Conservation (phyloP, 257 asterid genomes). For the Paraleonurus japonicus region DNA sequence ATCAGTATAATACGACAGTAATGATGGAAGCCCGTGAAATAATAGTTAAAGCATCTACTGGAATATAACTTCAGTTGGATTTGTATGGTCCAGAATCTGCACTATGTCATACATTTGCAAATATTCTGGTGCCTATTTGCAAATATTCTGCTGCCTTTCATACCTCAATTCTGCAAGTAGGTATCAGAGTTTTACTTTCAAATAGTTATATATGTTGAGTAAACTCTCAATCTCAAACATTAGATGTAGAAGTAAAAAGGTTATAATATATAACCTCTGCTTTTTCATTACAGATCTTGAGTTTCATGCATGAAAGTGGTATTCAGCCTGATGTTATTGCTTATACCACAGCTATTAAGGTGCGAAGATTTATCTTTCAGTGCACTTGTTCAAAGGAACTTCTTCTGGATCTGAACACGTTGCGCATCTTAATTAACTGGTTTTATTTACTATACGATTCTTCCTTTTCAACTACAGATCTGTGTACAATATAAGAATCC, state of each 20-base stretch:
- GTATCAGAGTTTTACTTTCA: not conserved
- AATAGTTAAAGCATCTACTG: not conserved
- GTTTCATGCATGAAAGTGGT: conserved; percentile 75
- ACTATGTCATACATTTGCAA: not conserved
- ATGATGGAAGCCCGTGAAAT: not conserved
- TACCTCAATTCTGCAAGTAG: not conserved
- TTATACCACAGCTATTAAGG: conserved; percentile 93
- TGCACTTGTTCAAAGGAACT: not conserved
- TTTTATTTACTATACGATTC: conserved; percentile 12
- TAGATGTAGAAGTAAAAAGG: not conserved
- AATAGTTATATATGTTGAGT: conserved; percentile 15
- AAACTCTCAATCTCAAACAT: not conserved
- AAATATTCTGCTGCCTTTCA: conserved; percentile 2
- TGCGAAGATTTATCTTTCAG: conserved; percentile 29
- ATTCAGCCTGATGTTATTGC: conserved; percentile 87
- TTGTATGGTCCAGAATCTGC: conserved; percentile 4
- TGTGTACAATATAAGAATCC: conserved; percentile 68
- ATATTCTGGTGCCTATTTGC: not conserved
- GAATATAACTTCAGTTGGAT: not conserved
- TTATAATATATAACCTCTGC: conserved; percentile 17
- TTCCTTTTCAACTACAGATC: conserved; percentile 53
- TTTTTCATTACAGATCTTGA: conserved; percentile 67
- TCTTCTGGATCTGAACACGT: too few relatives aligned
- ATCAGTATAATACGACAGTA: not conserved
- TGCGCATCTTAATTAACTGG: conserved; percentile 10